Conservation (phyloP, 176 grass and related monocot species). For the Ampelocalamus luodianensis region DNA sequence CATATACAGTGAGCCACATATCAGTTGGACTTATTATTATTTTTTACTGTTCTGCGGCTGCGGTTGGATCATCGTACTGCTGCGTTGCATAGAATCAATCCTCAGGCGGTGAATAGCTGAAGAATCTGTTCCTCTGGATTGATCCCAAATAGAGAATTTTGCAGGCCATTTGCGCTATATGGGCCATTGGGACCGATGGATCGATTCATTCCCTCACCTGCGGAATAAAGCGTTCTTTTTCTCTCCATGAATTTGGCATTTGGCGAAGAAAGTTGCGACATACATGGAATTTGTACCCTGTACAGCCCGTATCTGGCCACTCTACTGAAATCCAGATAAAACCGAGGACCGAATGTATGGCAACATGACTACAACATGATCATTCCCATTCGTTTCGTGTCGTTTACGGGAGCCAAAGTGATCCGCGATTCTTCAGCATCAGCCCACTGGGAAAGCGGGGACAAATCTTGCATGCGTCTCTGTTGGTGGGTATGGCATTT, state of each 20-base stretch:
- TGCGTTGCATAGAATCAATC: background rate
- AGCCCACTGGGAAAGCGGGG: background rate
- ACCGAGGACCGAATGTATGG: background rate
- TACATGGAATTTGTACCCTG: background rate
- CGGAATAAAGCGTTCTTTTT: background rate
- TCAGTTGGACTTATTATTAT: no score
- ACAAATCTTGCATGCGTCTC: background rate
- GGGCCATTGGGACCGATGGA: background rate
- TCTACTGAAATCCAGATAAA: background rate
- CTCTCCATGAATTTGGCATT: background rate
- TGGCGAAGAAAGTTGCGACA: background rate
- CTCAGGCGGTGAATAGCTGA: background rate
- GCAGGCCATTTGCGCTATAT: background rate
- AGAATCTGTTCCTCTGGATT: conserved; percentile 12
- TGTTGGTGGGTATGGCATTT: background rate
- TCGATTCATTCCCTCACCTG: background rate
- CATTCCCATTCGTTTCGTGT: background rate
- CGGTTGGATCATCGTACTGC: background rate
- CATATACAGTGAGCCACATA: background rate
- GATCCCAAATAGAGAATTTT: background rate
- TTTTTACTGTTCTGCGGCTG: background rate
- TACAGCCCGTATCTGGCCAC: no score
- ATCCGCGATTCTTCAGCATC: background rate
- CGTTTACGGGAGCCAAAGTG: background rate
- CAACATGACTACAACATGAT: background rate